phyloP scores from a whole-genome alignment of 2,329 filamentous ascomycete species.

The Cadophora gregata region DNA sequence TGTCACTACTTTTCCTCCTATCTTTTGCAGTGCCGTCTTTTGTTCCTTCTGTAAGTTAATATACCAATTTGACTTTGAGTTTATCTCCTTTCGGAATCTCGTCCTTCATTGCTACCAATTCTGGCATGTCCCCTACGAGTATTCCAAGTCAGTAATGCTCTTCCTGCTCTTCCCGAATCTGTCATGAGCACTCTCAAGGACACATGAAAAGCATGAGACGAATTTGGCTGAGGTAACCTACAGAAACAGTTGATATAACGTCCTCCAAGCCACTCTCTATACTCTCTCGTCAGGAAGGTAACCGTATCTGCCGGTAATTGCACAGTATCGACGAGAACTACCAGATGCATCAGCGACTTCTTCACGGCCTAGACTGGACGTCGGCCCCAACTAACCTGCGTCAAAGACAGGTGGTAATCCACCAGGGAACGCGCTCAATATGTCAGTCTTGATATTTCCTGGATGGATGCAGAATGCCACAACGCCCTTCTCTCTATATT shows the following conservation, averaged over 20 bases:
- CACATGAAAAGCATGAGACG: background rate
- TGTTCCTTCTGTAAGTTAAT: conserved; percentile 12
- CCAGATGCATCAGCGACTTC: background rate
- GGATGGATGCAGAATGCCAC: conserved; percentile 49
- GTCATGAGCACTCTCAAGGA: background rate
- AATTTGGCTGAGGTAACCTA: background rate
- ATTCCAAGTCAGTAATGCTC: background rate
- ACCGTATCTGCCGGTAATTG: conserved; percentile 52
- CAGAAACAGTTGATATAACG: conserved; percentile 52
- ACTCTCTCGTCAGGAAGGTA: conserved; percentile 50
- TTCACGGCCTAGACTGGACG: background rate
- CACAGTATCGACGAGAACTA: conserved; percentile 44
- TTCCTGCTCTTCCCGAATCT: background rate
- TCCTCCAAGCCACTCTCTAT: conserved; percentile 52
- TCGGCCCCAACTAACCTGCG: conserved; percentile 22
- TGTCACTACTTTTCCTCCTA: too few species aligned
- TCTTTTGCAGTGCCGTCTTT: background rate
- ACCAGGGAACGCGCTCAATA: conserved; percentile 29
- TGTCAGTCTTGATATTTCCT: conserved; percentile 40
- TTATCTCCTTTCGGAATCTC: conserved; percentile 49
- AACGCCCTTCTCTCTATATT: conserved; percentile 51
- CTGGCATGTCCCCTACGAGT: conserved; percentile 50
- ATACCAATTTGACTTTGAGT: conserved; percentile 44
- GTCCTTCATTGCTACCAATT: conserved; percentile 49
- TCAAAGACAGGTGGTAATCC: conserved; percentile 14